These are phyloP conservation scores for Hamigera avellanea DNA, from an alignment of 495 filamentous ascomycete genomes.

Conservation along the genomic window DNA sequence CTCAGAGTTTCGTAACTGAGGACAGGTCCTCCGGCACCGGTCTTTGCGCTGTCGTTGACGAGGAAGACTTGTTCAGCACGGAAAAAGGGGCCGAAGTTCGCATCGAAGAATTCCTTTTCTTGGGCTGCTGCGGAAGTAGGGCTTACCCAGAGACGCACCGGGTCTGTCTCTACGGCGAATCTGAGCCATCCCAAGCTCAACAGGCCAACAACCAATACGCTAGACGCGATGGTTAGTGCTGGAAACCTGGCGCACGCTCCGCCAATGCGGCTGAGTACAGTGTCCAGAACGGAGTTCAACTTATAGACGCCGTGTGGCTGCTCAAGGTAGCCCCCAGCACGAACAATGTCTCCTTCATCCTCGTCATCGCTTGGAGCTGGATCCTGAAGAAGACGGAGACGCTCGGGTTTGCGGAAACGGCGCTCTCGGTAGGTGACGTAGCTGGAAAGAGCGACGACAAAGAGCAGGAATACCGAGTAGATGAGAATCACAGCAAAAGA, in stretches of 20 bases:
- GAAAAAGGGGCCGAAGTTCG: constrained; percentile 93
- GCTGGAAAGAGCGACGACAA: constrained; percentile 54
- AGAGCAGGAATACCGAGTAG: constrained; percentile 63
- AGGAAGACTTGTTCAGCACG: constrained; percentile 88
- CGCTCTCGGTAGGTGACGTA: constrained; percentile 66
- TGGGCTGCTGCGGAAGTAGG: constrained; percentile 81
- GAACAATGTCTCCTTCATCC: constrained; percentile 64
- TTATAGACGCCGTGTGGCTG: constrained; percentile 56
- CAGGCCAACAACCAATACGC: constrained; percentile 56
- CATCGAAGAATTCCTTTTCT: constrained; percentile 90
- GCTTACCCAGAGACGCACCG: constrained; percentile 89
- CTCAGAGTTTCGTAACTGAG: constrained; percentile 74
- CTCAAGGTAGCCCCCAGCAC: constrained; percentile 58
- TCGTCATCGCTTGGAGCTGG: constrained; percentile 78
- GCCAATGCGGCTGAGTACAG: constrained; percentile 74
- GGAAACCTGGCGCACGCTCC: constrained; percentile 73
- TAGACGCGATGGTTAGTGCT: constrained; percentile 62
- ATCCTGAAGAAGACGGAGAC: constrained; percentile 77
- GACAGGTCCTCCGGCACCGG: constrained; percentile 59
- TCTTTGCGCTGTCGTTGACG: constrained; percentile 66
- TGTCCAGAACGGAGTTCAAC: constrained; percentile 67
- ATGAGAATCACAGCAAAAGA: constrained; percentile 84
- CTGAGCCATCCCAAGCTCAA: constrained; percentile 78
- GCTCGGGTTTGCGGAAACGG: constrained; percentile 61
- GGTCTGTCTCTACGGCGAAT: constrained; percentile 79